phyloP scores from a whole-genome alignment of 1,139 yeast species.

The Magnusiomyces magnusii region DNA sequence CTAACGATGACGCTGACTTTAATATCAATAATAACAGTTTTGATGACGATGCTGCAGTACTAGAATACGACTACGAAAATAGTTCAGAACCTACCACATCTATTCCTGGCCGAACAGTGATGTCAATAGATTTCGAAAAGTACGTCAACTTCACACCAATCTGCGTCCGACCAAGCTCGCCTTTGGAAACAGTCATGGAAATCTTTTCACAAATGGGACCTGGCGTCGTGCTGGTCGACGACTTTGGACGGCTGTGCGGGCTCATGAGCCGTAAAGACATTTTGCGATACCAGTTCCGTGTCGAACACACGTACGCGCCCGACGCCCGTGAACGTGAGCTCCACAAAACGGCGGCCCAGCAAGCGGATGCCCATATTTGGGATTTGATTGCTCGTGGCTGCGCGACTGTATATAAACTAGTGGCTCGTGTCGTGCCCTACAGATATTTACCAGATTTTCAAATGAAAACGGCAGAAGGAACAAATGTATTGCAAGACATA shows the following conservation, averaged over 20 bases:
- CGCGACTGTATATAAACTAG: not conserved
- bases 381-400: slow-evolving; percentile 12
- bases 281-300: slow-evolving; percentile 40
- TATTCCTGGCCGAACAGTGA: not conserved
- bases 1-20: no score
- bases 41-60: not conserved
- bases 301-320: slow-evolving; percentile 17
- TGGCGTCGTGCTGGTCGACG: slow-evolving; percentile 54
- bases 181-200: slow-evolving; percentile 58
- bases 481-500: not conserved
- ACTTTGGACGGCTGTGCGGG: slow-evolving; percentile 48
- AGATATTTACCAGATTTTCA: not conserved
- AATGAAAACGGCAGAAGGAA: not conserved
- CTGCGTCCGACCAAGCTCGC: slow-evolving; percentile 45
- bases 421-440: not conserved
- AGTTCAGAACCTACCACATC: no score
- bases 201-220: slow-evolving; percentile 80
- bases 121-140: slow-evolving; percentile 14
- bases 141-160: slow-evolving; percentile 49
- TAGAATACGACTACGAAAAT: not conserved
- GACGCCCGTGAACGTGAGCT: slow-evolving; percentile 23
- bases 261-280: slow-evolving; percentile 62
- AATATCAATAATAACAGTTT: not conserved
- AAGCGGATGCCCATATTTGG: slow-evolving; percentile 25
- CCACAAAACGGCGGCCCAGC: slow-evolving; percentile 19